phyloP scores from a whole-genome alignment of 257 asterid species.

The Solanum gandarillasii region DNA sequence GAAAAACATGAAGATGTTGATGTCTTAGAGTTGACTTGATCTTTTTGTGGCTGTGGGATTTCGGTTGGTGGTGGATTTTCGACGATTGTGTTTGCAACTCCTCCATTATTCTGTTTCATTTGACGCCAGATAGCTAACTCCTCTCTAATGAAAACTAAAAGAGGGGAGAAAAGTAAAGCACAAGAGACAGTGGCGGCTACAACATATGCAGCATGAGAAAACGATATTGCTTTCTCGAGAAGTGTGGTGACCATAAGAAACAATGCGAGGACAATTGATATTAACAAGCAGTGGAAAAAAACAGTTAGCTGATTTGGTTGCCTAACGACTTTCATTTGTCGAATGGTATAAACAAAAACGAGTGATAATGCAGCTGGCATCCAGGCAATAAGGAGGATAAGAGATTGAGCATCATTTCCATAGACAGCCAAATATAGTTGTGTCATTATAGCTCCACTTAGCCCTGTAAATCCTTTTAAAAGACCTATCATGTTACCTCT shows the following conservation, averaged over 20 bases:
- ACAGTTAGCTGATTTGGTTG: constrained; percentile 25
- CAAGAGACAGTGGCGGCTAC: constrained; percentile 17
- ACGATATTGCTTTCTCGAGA: constrained; percentile 14
- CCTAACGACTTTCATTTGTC: constrained; percentile 13
- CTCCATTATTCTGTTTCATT: not conserved
- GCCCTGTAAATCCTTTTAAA: constrained; percentile 29
- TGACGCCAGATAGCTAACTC: constrained; percentile 16
- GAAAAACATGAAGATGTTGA: not conserved
- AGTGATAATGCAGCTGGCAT: constrained; percentile 28
- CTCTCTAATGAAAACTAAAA: constrained; percentile 15
- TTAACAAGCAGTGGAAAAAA: constrained; percentile 9
- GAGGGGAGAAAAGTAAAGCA: constrained; percentile 18
- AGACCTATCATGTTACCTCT: constrained; percentile 26
- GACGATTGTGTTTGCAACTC: not conserved
- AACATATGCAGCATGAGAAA: constrained; percentile 13
- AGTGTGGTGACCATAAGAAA: constrained; percentile 14
- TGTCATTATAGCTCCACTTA: constrained; percentile 34
- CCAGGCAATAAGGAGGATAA: constrained; percentile 31
- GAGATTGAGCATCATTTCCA: constrained; percentile 24
- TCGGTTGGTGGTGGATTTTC: not conserved
- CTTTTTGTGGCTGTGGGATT: not conserved
- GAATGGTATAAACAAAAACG: constrained; percentile 11
- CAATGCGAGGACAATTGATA: constrained; percentile 13
- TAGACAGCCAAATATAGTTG: constrained; percentile 24
- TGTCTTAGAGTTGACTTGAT: not conserved